Evolutionary conservation across 176 grass and related monocot genomes (phyloP), one percentile per base, ranked within the genome.

Genomic region (Aegilops bicornis): DNA sequence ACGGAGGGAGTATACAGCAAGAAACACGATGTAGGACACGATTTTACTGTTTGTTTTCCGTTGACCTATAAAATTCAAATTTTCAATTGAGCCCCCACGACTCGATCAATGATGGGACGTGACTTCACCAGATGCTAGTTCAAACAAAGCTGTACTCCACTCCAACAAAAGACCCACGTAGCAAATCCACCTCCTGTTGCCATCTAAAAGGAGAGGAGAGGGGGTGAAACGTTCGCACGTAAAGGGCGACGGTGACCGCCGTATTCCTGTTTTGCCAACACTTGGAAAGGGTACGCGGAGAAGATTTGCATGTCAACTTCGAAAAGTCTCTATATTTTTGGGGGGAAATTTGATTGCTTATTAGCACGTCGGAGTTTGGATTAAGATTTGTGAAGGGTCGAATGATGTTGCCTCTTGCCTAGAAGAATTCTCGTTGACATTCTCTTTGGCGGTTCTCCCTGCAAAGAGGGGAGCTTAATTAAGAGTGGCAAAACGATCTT

Each of bases 101-200:
- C 50, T 7, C 16, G 16, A 19, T 54, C 50, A 54, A 59, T 58
- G 7, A 58, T 22, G 20, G 56, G 6, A 48, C n/a, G 39, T 24
- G 33, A 62, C 22, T 35, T 79, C 77, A 40, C 25, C 31, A 35
- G 15, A 3, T n/a, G 33, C 31, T 15, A 15, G 58, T 17, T 79
- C 77, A 79, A 40, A 40, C 77, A 24, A 15, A 62, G 56, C 77
- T 79, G 58, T 79, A 62, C 58, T 79, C 77, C 58, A 63, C 4
- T 79, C 33, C 32, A 23, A 13, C 45, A 8, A 47, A 11, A 74
- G 45, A 16, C 54, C 75, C 54, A 60, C 31, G 54, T 79, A 60
- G 22, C 56, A 35, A 79, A 79, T 39, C 76, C 33, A 62, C 76
- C 1, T 79, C 30, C 22, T 60, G 76, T 1, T 23, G 52, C 54